Percentiles rank a stretch among this genome's conserved stretches.
phyloP scores from a whole-genome alignment of 139 green algal genomes.

The Chlamydomonas sp. region DNA sequence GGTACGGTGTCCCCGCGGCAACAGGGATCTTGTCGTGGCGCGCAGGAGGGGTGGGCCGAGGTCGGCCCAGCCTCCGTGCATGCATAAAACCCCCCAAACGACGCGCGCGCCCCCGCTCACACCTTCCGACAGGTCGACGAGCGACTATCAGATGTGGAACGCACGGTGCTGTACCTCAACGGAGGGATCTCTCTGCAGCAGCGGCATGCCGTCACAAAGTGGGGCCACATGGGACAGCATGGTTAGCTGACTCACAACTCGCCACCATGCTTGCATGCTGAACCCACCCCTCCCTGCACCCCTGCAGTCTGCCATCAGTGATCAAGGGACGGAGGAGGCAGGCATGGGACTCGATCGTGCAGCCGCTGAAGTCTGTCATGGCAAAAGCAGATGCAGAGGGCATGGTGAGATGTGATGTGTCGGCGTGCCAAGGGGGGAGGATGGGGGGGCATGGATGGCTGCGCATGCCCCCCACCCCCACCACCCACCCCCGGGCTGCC shows the following conservation, averaged over 20 bases:
- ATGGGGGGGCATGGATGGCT: background rate
- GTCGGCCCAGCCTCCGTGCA: too few species aligned
- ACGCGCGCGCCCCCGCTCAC: too few species aligned
- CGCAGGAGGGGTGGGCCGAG: too few species aligned
- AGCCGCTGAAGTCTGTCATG: constrained; percentile 29
- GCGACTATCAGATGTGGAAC: constrained; percentile 30
- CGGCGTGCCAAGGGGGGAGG: constrained; percentile 20
- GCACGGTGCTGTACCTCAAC: constrained; percentile 37
- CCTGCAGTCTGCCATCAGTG: constrained; percentile 26
- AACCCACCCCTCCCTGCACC: background rate
- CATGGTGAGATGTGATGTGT: too few species aligned
- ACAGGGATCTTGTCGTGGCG: too few species aligned
- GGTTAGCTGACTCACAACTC: background rate
- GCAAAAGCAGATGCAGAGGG: constrained; percentile 28
- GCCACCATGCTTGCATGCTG: background rate
- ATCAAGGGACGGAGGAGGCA: constrained; percentile 23
- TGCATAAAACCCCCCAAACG: too few species aligned
- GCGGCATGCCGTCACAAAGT: constrained; percentile 39
- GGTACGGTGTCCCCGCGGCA: too few species aligned
- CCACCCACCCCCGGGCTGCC: background rate
- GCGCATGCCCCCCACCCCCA: background rate
- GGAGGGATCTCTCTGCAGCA: constrained; percentile 34
- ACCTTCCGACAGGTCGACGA: constrained; percentile 35
- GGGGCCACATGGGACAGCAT: background rate
- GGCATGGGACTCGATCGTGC: constrained; percentile 30